phyloP scores from a whole-genome alignment of 805 yeast genomes.

The Yarrowia bubula region DNA sequence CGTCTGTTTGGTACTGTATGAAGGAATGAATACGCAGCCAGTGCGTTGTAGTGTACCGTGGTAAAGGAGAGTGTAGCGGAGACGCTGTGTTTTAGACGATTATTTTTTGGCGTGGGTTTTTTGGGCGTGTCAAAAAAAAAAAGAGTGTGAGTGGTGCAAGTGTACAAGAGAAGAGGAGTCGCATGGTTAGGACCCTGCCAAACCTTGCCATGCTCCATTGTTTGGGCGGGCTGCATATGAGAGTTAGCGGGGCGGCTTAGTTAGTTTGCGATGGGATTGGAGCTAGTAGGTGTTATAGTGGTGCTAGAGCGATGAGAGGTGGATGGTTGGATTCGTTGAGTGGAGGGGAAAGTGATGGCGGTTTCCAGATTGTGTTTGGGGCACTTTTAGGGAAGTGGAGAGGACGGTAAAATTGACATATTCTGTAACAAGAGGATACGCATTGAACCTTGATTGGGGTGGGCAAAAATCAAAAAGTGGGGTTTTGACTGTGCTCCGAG shows the following conservation, averaged over 20 bases:
- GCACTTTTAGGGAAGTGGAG: not conserved
- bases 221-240: not conserved
- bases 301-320: not conserved
- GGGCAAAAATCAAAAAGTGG: not conserved
- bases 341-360: too few species aligned
- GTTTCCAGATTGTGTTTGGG: too few species aligned
- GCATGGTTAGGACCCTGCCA: conserved; percentile 6
- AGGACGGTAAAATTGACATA: not conserved
- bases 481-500: too few species aligned
- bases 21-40: conserved; percentile 10
- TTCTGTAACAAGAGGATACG: conserved; percentile 11
- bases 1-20: not conserved
- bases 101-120: not conserved
- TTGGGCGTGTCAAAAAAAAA: not conserved
- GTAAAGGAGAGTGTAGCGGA: not conserved
- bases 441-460: not conserved
- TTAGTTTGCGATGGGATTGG: not conserved
- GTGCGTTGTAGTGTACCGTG: not conserved
- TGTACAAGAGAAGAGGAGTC: conserved; percentile 10
- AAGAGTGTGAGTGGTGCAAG: not conserved
- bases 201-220: conserved; percentile 8
- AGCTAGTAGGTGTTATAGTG: not conserved
- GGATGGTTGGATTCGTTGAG: not conserved
- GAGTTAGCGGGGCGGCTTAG: conserved; percentile 12
- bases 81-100: not conserved